Evolutionary conservation across 176 grass and related monocot genomes (phyloP), one percentile per base, ranked within the genome.

Genomic region (Avena atlantica): DNA sequence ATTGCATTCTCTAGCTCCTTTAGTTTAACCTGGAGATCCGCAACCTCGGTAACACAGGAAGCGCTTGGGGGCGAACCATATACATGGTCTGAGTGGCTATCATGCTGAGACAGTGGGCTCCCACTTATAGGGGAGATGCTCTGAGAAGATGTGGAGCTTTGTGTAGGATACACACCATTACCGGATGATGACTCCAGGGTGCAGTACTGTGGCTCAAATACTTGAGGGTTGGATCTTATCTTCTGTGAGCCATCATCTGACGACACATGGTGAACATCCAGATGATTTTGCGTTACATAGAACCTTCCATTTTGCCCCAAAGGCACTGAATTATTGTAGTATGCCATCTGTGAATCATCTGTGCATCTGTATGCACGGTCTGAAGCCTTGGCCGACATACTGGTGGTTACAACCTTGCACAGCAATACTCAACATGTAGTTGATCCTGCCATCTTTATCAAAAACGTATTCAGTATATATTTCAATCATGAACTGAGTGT

Each of bases 101-200:
- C 91, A 86, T 92, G 84, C 69, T 89, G 88, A 27, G 92, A 95
- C 69, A 90, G 27, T 5, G 95, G 95, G 84, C 95, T 97, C 64
- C 92, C 90, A 68, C 86, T 91, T 65, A 59, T 53, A 81, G 78
- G 71, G 20, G 88, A 90, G 51, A 90, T 69, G 74, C 77, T 90
- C 15, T 88, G 85, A 84, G 87, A 90, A 86, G 93, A 93, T 83
- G 92, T 84, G n/a, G 88, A 93, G 81, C 91, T 90, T 49, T 88
- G 93, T 66, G 83, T 71, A 24, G 83, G 83, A 87, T 92, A 92
- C 74, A 63, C 74, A 79, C 75, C 85, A 88, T 84, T 71, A 77
- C 83, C 81, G 10, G 85, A 72, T 51, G 93, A 97, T 55, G 95
- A 95, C 65, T 98, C 95, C 27, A 98, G 88, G 17, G 93, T 98